Percentiles rank a stretch among this genome's conserved stretches.
phyloP scores from a whole-genome alignment of 2,329 filamentous ascomycete species.

The Arthrobotrys sinensis region DNA sequence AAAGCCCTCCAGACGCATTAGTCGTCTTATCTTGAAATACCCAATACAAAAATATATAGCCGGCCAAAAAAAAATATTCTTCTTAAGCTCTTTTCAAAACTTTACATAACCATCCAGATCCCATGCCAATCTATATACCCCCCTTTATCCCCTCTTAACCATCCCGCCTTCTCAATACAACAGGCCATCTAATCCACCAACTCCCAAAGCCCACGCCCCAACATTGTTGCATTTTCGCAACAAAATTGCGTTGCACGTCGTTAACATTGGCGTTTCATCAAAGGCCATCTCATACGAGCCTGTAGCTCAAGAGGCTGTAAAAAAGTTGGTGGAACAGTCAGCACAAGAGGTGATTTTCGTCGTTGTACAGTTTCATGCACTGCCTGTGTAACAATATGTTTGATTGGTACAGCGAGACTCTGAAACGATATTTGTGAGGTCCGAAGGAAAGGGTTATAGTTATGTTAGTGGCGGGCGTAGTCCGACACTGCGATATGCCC shows the following conservation, averaged over 20 bases:
- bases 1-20: too few relatives aligned
- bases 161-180: too few relatives aligned
- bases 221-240: conserved; percentile 13
- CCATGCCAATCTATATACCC: too few relatives aligned
- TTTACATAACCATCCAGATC: too few relatives aligned
- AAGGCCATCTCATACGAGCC: neutral
- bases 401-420: neutral
- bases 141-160: too few relatives aligned
- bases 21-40: too few relatives aligned
- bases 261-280: neutral
- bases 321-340: neutral
- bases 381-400: neutral
- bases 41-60: too few relatives aligned
- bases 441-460: neutral
- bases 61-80: too few relatives aligned
- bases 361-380: too few relatives aligned
- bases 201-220: neutral
- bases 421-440: conserved; percentile 5
- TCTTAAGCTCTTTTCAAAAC: too few relatives aligned
- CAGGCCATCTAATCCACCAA: neutral
- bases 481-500: too few relatives aligned
- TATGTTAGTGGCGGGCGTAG: conserved; percentile 1
- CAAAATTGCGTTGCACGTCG: conserved; percentile 2
- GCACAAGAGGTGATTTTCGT: too few relatives aligned
- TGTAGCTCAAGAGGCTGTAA: neutral